These are phyloP conservation scores for Cryphonectria radicalis DNA, from an alignment of 2,329 filamentous ascomycete genomes.

Conservation along the genomic window DNA sequence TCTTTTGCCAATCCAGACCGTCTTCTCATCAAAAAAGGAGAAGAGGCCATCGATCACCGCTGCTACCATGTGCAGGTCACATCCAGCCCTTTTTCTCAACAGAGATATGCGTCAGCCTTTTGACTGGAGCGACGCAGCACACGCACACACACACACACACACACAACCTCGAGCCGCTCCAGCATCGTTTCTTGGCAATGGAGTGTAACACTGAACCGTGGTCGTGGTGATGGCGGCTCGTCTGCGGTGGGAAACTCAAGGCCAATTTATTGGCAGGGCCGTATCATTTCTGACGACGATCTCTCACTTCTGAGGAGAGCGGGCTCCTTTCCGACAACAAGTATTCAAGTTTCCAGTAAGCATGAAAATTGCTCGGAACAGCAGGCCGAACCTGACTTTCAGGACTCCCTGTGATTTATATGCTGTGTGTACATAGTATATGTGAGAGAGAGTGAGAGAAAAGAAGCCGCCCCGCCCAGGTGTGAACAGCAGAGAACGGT, in stretches of 20 bases:
- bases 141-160: conserved; percentile 7
- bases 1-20: neutral
- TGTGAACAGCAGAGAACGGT: neutral
- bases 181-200: neutral
- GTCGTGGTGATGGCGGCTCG: conserved; percentile 6
- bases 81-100: neutral
- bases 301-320: conserved; percentile 26
- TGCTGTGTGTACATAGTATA: neutral
- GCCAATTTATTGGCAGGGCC: neutral
- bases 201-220: conserved; percentile 19
- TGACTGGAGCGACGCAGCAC: conserved; percentile 15
- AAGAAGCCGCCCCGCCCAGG: neutral
- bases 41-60: neutral
- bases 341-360: neutral
- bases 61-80: neutral
- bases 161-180: conserved; percentile 4
- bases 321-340: neutral
- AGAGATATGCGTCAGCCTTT: conserved; percentile 15
- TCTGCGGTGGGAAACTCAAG: conserved; percentile 1
- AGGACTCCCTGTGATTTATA: neutral
- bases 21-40: neutral
- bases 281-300: conserved; percentile 28
- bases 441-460: too few species aligned
- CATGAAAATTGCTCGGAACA: neutral
- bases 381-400: neutral